A percentile compares a stretch with the other conserved stretches of the same genome.
Evolutionary conservation across 345 rosid genomes (phyloP).

Genomic region (Gossypioides kirkii): DNA sequence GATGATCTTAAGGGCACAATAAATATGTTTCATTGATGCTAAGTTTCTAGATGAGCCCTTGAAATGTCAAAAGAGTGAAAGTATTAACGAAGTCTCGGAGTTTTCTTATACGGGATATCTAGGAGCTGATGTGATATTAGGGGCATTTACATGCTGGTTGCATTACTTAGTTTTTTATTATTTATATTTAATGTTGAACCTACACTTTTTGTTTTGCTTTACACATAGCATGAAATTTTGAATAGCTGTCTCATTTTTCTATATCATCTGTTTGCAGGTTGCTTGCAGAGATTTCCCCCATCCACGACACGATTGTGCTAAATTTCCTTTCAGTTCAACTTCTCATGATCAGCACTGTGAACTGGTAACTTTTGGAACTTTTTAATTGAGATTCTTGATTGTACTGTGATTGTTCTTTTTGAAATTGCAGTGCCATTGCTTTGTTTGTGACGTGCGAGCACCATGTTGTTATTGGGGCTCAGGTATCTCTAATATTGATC

Average conservation of each 20-base stretch:
- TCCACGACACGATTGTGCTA: conserved; percentile 70
- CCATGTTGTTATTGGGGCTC: conserved; percentile 68
- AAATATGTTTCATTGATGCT: background rate
- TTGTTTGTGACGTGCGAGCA: conserved; percentile 72
- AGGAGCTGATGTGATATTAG: conserved; percentile 1
- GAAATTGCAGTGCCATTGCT: conserved; percentile 78
- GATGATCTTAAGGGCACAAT: background rate
- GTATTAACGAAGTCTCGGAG: background rate
- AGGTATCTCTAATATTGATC: conserved; percentile 38
- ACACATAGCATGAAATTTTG: background rate
- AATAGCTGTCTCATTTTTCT: background rate
- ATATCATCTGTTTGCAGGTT: conserved; percentile 42
- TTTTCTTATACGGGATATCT: background rate
- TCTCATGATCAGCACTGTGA: conserved; percentile 54
- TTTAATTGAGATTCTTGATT: background rate
- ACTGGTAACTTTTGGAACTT: conserved; percentile 37
- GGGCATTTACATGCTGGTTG: background rate
- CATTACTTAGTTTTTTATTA: background rate
- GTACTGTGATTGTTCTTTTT: background rate
- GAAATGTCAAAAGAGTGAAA: background rate
- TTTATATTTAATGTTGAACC: background rate
- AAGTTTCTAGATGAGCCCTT: too few species aligned
- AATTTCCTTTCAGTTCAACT: conserved; percentile 52
- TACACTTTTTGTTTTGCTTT: background rate
- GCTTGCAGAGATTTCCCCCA: conserved; percentile 95